Evolutionary conservation across 1,284 basidiomycete species (phyloP).

Genomic region (Xerocomus minutiporus): DNA sequence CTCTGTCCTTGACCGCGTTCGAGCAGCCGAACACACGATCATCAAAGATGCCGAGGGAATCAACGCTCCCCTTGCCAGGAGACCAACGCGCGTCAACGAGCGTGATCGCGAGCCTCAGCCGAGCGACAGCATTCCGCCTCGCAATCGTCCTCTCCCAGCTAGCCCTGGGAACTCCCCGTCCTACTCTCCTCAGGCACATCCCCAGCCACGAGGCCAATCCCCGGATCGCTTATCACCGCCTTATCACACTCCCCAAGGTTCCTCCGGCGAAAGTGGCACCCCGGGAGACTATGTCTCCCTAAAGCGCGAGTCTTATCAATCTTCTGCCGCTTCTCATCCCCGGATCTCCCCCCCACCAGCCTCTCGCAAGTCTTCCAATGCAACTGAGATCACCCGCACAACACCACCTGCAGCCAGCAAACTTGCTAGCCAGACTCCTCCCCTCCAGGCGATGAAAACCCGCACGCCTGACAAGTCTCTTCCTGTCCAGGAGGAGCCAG

Average conservation of each 20-base stretch:
- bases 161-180: slow-evolving; percentile 44
- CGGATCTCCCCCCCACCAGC: slow-evolving; percentile 32
- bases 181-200: slow-evolving; percentile 40
- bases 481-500: slow-evolving; percentile 72
- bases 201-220: slow-evolving; percentile 32
- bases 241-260: slow-evolving; percentile 48
- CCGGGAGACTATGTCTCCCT: slow-evolving; percentile 43
- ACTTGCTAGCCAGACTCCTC: slow-evolving; percentile 52
- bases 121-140: slow-evolving; percentile 50
- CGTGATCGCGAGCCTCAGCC: slow-evolving; percentile 39
- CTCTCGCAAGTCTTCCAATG: slow-evolving; percentile 35
- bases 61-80: slow-evolving; percentile 10
- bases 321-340: slow-evolving; percentile 11
- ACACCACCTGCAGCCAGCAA: slow-evolving; percentile 41
- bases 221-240: slow-evolving; percentile 55
- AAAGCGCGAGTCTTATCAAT: slow-evolving; percentile 45
- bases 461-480: slow-evolving; percentile 70
- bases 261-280: slow-evolving; percentile 47
- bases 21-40: slow-evolving; percentile 48
- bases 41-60: slow-evolving; percentile 41
- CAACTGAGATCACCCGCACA: slow-evolving; percentile 37
- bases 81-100: slow-evolving; percentile 28
- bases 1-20: slow-evolving; percentile 51
- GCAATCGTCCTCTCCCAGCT: slow-evolving; percentile 41
- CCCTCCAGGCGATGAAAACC: slow-evolving; percentile 47